Conservation (phyloP, 371 early-diverging fungal genomes). For the Saksenaea vasiformis region DNA sequence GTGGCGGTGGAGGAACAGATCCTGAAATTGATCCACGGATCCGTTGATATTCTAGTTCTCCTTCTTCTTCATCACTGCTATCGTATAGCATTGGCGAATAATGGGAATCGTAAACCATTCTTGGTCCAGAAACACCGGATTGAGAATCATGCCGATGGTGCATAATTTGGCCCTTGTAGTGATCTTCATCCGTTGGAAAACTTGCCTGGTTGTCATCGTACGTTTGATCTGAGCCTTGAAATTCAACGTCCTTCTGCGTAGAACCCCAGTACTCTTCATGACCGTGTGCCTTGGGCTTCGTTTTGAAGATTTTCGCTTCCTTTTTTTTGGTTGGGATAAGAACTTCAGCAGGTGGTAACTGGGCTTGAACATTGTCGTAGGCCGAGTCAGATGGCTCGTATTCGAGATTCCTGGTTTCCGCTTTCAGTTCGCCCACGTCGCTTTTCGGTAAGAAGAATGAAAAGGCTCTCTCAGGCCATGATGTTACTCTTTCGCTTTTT, state of each 20-base stretch:
- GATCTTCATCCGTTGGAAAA: conserved; percentile 1
- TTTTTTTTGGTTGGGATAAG: neutral
- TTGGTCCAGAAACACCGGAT: neutral
- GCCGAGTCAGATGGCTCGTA: neutral
- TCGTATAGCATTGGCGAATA: neutral
- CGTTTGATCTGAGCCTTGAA: conserved; percentile 10
- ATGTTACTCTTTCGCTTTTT: neutral
- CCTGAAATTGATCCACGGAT: neutral
- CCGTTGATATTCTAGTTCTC: neutral
- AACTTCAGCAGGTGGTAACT: neutral
- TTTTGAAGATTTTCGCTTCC: neutral
- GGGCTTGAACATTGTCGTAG: neutral
- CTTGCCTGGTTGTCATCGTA: conserved; percentile 16
- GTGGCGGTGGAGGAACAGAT: neutral
- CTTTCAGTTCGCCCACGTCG: neutral
- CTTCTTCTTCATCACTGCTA: neutral
- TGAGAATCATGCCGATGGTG: conserved; percentile 5
- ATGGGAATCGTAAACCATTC: neutral
- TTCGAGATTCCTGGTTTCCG: neutral
- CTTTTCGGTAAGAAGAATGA: conserved; percentile 7
- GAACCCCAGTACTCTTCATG: conserved; percentile 15
- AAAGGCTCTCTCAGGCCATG: conserved; percentile 16
- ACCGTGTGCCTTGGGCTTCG: neutral
- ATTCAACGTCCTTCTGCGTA: conserved; percentile 9
- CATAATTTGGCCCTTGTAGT: neutral